Percentiles rank a stretch among this genome's conserved stretches.
Conservation (phyloP, 257 asterid genomes). For the Solanum corneliomulleri region DNA sequence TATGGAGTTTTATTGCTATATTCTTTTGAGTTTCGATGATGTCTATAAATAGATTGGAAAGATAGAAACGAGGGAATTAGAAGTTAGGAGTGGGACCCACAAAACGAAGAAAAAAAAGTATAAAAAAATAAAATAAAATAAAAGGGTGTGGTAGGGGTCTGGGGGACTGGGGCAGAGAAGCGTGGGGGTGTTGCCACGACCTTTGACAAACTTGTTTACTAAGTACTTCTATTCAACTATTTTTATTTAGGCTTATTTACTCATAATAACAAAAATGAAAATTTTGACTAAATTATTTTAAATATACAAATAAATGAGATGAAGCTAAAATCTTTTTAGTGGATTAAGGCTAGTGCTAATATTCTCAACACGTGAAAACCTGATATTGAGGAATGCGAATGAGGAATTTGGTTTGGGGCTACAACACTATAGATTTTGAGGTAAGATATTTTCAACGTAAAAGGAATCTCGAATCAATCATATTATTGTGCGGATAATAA, state of each 20-base stretch:
- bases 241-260: neutral
- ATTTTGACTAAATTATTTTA: neutral
- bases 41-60: neutral
- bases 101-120: neutral
- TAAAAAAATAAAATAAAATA: neutral
- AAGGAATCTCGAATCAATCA: neutral
- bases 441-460: neutral
- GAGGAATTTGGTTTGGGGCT: neutral
- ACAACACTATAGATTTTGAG: neutral
- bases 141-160: slow-evolving; percentile 7
- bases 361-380: neutral
- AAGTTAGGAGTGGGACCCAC: neutral
- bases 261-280: no score
- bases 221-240: neutral
- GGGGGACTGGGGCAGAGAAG: slow-evolving; percentile 9
- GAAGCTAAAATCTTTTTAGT: neutral
- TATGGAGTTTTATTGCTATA: neutral
- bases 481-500: neutral
- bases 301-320: neutral
- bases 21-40: neutral
- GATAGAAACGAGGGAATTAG: neutral
- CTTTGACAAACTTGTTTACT: neutral
- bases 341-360: neutral
- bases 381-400: neutral
- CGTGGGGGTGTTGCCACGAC: slow-evolving; percentile 7